Base-by-base conservation (phyloP, 345 rosid species). In the Clarkia xantiana region DNA sequence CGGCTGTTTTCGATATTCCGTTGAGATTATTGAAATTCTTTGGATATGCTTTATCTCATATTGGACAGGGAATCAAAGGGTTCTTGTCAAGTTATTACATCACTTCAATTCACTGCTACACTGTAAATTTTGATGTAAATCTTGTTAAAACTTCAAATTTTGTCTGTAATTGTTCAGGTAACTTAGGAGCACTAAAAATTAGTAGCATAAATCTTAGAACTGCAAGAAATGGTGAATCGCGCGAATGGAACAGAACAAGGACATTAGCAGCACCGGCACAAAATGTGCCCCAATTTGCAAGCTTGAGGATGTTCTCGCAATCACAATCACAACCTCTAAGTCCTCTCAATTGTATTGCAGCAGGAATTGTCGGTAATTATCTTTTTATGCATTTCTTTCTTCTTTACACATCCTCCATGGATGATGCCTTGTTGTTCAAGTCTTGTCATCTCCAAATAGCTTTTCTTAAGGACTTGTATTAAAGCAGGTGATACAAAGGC, bases 101-200 rank as follows among this genome's bases (percentile, higher is more conserved):
- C 3, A 22, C 5, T 22, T 29, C 36, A 29, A 29, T 29, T 29
- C 44, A 14, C 29, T n/a, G 36, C n/a, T 51, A 16, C n/a, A n/a
- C 8, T 12, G 15, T 23, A 18, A 18, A 25, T 5, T 20, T 18
- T 11, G 14, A 9, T 14, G 14, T 48, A 18, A 48, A 20, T 14
- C 9, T 48, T 23, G 51, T 20, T 22, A 7, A 14, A 48, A n/a
- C 23, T 29, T 16, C 8, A 48, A 5, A 20, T 3, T 22, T 48
- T 48, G 1, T 18, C 34, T 23, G 16, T 48, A 19, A 48, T 48
- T 45, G 42, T 62, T 40, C 75, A 70, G 78, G 74, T 61, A 63
- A 68, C 58, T 58, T 76, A 44, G 72, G 72, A 56, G 56, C 57
- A 49, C 64, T 72, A 42, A 62, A 64, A 53, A 11, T 67, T 44